A percentile compares a stretch with the other conserved stretches of the same genome.
These are phyloP conservation scores for Neonectria faginata DNA, from an alignment of 2,329 filamentous ascomycete genomes.

Conservation along the genomic window DNA sequence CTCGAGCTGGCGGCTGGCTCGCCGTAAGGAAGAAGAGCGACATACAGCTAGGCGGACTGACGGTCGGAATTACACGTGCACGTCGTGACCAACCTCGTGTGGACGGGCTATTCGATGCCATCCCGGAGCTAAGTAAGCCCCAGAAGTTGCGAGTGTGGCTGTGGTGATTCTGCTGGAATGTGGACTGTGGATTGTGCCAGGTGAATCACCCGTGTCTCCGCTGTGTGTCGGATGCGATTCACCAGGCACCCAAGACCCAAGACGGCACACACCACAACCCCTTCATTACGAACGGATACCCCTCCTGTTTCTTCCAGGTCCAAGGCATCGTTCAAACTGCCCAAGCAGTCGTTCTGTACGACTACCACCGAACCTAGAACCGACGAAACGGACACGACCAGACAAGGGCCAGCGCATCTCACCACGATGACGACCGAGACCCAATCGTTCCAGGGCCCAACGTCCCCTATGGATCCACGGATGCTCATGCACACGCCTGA, in stretches of 20 bases:
- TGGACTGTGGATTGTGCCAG: constrained; percentile 20
- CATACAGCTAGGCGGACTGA: neutral
- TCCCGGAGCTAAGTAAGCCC: neutral
- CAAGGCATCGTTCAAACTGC: constrained; percentile 9
- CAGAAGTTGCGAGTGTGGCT: constrained; percentile 12
- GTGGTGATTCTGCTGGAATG: constrained; percentile 3
- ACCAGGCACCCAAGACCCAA: constrained; percentile 18
- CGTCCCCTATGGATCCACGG: constrained; percentile 21
- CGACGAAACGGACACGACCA: constrained; percentile 20
- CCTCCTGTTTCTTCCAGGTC: constrained; percentile 20
- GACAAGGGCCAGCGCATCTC: constrained; percentile 29
- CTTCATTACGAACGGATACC: constrained; percentile 19
- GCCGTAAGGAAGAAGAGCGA: neutral
- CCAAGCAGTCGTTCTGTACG: constrained; percentile 15
- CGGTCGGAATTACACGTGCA: constrained; percentile 10
- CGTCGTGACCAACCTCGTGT: neutral
- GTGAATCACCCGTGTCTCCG: constrained; percentile 24
- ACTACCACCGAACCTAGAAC: constrained; percentile 7
- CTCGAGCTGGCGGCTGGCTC: constrained; percentile 5
- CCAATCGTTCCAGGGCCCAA: constrained; percentile 30
- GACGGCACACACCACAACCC: constrained; percentile 17
- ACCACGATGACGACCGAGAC: constrained; percentile 27
- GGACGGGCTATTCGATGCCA: constrained; percentile 13
- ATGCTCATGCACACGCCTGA: constrained; percentile 39
- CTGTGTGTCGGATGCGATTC: constrained; percentile 22